Base-by-base conservation (phyloP, 108 stramenopile genomes). In the Skeletonema tropicum region DNA sequence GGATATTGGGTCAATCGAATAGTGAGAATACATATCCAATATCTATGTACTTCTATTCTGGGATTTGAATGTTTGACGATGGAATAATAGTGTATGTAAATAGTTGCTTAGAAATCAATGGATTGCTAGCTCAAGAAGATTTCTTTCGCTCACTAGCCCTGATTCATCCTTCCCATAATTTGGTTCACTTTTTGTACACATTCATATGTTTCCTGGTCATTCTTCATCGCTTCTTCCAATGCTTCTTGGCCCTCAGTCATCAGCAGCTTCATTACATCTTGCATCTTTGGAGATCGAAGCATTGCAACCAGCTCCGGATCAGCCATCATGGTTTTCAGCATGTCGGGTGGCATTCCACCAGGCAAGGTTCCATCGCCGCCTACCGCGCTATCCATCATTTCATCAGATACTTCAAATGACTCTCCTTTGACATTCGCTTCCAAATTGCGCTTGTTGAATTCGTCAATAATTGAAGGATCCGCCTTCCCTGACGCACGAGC, bases 331-430 rank as follows among this genome's bases (percentile, higher is more conserved):
- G 70, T 63, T 36, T 75, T 64, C 23, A 86, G 45, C 79, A 74
- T 80, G 11, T 87, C 86, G 2, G 89, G 89, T 7, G 74, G 63
- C 77, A 90, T 76, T 0, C 89, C 87, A 0, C 89, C 89, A 8
- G 89, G 89, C 14, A 90, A 63, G 0, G 85, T 86, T 0, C 89
- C 89, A 74, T 90, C 89, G 2, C 75, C 83, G 0, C 80, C 87
- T 9, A 76, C 52, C 10, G 68, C 59, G 2, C 48, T 46, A 35
- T 86, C 79, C 12, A 91, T 23, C 17, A 83, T 74, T 13, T 86
- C 87, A 3, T 83, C 83, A 10, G 78, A 45, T 14, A 83, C 66
- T 69, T 87, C 80, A 5, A 85, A 17, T 63, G 73, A 74, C 36
- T 76, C 49, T 35, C 73, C 80, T 13, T 74, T 62, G 26, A 75